Evolutionary conservation across 2,329 filamentous ascomycete genomes (phyloP), one percentile per base, ranked within the genome.

Genomic region (Fusarium sublunatum): DNA sequence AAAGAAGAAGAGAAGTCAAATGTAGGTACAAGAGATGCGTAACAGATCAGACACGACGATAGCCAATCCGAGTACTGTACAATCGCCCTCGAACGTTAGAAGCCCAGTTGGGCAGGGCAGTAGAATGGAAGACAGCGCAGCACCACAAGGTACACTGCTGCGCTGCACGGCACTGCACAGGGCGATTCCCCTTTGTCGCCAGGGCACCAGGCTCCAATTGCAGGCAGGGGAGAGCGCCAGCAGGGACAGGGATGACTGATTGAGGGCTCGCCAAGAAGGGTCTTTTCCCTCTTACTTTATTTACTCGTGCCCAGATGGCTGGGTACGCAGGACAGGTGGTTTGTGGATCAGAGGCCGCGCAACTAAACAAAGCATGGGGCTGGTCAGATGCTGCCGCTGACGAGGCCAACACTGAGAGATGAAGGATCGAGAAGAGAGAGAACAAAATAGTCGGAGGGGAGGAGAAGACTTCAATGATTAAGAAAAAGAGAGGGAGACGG

Each of bases 121-220:
- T 35, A 53, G 54, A 48, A 35, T 25, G 54, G 58, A 58, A 42
- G 55, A 47, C 51, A 57, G 56, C 47, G 40, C 36, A 50, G 58
- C 46, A 52, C 53, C 53, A 41, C 13, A 56, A 47, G 9, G 29
- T 31, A 31, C 29, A 19, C 29, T 31, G n/a, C 34, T 8, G 22
- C 35, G 38, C 45, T 54, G 31, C 22, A 52, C 31, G 42, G 47
- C 25, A 59, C 35, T 53, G 56, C 54, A 59, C 56, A 59, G 41
- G 19, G 54, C 56, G 31, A 36, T 56, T 65, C 65, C 53, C 56
- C 67, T 70, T 70, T 70, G 64, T 68, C 64, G 59, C 52, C 63
- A 67, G 63, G 64, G 58, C 61, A 58, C 61, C 45, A 54, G 64
- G 65, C 65, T 64, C 67, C 65, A 63, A 60, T 62, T 53, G 50